A percentile compares a stretch with the other conserved stretches of the same genome.
These are phyloP conservation scores for Hanseniaspora meyeri DNA, from an alignment of 805 yeast species.

Conservation along the genomic window DNA sequence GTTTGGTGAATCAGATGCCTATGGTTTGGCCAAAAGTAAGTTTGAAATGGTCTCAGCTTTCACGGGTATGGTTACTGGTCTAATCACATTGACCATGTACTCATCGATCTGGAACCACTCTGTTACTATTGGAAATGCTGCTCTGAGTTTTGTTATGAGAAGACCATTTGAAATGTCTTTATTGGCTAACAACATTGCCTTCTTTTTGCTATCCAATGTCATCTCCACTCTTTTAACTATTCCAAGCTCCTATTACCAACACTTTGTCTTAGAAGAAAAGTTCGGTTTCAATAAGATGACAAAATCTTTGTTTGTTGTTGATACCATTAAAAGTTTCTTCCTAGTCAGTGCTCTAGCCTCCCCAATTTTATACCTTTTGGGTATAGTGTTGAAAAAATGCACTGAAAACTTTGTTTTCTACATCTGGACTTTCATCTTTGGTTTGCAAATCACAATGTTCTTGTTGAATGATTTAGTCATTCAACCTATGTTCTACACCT, in stretches of 20 bases:
- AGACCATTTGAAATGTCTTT: slow-evolving; percentile 22
- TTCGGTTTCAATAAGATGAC: slow-evolving; percentile 90
- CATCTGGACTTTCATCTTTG: slow-evolving; percentile 57
- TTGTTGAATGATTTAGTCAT: slow-evolving; percentile 74
- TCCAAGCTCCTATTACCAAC: slow-evolving; percentile 64
- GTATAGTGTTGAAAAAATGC: slow-evolving; percentile 67
- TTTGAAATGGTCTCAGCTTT: slow-evolving; percentile 47
- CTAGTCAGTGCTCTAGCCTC: slow-evolving; percentile 51
- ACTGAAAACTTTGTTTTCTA: slow-evolving; percentile 76
- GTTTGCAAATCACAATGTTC: slow-evolving; percentile 59
- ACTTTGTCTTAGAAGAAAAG: slow-evolving; percentile 82
- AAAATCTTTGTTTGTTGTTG: slow-evolving; percentile 55
- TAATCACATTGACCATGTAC: slow-evolving; percentile 43
- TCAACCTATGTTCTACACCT: slow-evolving; percentile 85
- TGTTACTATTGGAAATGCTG: slow-evolving; percentile 27
- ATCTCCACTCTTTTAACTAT: slow-evolving; percentile 33
- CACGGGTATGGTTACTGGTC: slow-evolving; percentile 36
- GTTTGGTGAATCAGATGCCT: slow-evolving; percentile 62
- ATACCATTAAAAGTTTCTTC: slow-evolving; percentile 47
- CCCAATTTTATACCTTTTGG: slow-evolving; percentile 60
- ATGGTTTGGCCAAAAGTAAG: slow-evolving; percentile 64
- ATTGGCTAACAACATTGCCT: slow-evolving; percentile 58
- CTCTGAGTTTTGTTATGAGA: slow-evolving; percentile 23
- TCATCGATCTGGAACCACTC: slow-evolving; percentile 51
- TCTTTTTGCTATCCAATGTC: slow-evolving; percentile 41